Base-by-base conservation (phyloP, 306 rosid species). In the Sindora glabra region DNA sequence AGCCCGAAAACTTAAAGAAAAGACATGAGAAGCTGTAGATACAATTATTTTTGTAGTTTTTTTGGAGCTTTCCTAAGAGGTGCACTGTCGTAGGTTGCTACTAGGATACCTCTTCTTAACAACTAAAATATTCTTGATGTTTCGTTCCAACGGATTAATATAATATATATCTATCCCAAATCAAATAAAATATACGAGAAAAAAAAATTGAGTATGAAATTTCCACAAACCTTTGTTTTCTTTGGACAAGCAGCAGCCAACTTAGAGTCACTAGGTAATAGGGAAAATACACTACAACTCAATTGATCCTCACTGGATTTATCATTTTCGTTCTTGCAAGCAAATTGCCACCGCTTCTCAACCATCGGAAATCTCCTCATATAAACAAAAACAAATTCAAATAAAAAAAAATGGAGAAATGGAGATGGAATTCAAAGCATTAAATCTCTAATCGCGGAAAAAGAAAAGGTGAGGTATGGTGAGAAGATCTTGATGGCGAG, bases 321-420 rank as follows among this genome's bases (percentile, higher is more conserved):
- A 6, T 69, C 79, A 26, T 68, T 58, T 57, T 68, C 73, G 38
- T 39, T 19, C 68, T 63, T 72, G 71, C 81, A 89, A 67, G 83
- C 73, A 51, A 64, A 70, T 66, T 83, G 83, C 99, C 99, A 92
- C 67, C 90, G 88, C 75, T 80, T 88, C 79, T 86, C 98, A 10
- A 88, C 98, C 37, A 89, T 90, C 47, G 96, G 95, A 56, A 92
- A 92, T 75, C 80, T 78, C 96, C 98, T 91, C 52, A 49, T n/a
- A 60, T 2, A 29, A 50, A 2, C 1, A 48, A 27, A 11, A 10
- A 5, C 38, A 62, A 1, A 37, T 51, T 38, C 16, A 17, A 15
- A 26, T 48, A 29, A 4, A 29, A 9, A 29, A 29, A 6, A 29
- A 29, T 1, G 8, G 8, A 29, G 6, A 27, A 6, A 27, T 3